Evolutionary conservation across 2,329 filamentous ascomycete species (phyloP).

Genomic region (Fusarium gaditjirri): DNA sequence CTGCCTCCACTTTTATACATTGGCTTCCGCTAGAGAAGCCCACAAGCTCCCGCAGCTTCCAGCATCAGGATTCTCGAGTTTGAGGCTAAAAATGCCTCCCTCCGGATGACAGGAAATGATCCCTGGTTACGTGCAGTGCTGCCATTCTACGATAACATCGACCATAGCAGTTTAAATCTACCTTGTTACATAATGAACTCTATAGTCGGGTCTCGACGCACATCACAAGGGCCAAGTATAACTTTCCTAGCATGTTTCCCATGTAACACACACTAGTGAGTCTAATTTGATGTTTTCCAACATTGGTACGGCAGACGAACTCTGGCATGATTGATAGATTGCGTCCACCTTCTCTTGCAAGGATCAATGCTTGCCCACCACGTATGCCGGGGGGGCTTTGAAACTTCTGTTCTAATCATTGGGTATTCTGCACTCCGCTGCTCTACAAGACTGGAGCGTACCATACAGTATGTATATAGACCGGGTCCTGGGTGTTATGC

Average conservation of each 20-base stretch:
- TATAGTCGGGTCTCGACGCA: background rate
- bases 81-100: constrained; percentile 8
- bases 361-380: constrained; percentile 18
- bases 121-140: background rate
- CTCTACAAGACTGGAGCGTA: constrained; percentile 8
- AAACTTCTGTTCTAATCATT: constrained; percentile 17
- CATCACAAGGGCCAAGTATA: background rate
- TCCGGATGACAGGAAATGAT: background rate
- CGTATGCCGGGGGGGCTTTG: constrained; percentile 13
- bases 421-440: background rate
- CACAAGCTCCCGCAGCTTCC: constrained; percentile 34
- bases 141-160: background rate
- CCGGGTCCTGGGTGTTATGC: constrained; percentile 28
- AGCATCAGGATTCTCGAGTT: constrained; percentile 11
- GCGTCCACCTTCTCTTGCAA: constrained; percentile 4
- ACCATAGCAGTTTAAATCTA: background rate
- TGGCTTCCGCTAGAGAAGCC: constrained; percentile 21
- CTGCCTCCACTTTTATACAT: constrained; percentile 34
- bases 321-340: constrained; percentile 12
- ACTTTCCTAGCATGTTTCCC: background rate
- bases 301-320: background rate
- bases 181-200: background rate
- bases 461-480: constrained; percentile 26
- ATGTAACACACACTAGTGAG: constrained; percentile 2
- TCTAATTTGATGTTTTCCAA: constrained; percentile 7